Conservation (phyloP, 306 rosid species). For the Begonia masoniana region DNA sequence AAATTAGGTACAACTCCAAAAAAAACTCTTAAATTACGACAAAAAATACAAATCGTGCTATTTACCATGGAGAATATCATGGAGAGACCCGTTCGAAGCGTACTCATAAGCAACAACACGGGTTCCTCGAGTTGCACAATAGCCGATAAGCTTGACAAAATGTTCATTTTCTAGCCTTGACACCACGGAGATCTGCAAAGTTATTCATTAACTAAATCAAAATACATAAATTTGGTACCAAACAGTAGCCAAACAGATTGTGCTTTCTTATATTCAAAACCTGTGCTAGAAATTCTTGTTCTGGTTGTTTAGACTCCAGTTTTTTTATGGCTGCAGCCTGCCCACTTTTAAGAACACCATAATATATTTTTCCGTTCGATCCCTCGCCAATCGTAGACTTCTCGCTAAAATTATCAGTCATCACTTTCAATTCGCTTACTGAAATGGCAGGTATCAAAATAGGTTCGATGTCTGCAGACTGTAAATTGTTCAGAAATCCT, state of each 20-base stretch:
- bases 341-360: slow-evolving; percentile 36
- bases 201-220: not conserved
- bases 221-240: not conserved
- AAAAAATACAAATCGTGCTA: not conserved
- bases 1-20: too few relatives aligned
- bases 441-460: slow-evolving; percentile 53
- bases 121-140: slow-evolving; percentile 52
- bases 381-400: slow-evolving; percentile 67
- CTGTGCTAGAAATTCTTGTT: slow-evolving; percentile 72
- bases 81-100: slow-evolving; percentile 75
- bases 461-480: slow-evolving; percentile 31
- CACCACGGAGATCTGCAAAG: slow-evolving; percentile 48
- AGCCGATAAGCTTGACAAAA: slow-evolving; percentile 51
- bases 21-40: not conserved
- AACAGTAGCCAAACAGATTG: too few relatives aligned
- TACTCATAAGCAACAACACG: slow-evolving; percentile 60
- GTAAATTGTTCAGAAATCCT: slow-evolving; percentile 12
- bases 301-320: slow-evolving; percentile 61
- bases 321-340: slow-evolving; percentile 54
- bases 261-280: slow-evolving; percentile 14
- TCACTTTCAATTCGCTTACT: slow-evolving; percentile 46
- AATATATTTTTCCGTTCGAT: slow-evolving; percentile 63
- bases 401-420: slow-evolving; percentile 56
- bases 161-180: slow-evolving; percentile 71
- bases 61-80: slow-evolving; percentile 65